Evolutionary conservation across 2,329 filamentous ascomycete genomes (phyloP).

Genomic region (Scedosporium aurantiacum): DNA sequence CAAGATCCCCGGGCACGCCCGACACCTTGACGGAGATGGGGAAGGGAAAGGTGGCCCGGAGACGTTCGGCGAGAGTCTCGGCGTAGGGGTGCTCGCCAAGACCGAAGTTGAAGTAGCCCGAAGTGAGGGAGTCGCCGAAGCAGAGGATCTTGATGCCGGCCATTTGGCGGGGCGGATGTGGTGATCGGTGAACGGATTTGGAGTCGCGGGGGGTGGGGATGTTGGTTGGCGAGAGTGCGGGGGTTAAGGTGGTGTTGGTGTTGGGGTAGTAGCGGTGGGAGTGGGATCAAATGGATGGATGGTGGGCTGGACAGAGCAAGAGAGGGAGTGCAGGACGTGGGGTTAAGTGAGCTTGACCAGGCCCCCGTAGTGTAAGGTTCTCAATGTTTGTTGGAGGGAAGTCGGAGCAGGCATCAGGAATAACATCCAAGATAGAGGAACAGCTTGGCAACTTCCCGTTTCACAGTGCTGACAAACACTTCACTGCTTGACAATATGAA

Average conservation of each 20-base stretch:
- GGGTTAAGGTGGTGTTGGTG: background rate
- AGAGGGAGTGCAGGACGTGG: too few species aligned
- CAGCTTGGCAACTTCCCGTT: too few species aligned
- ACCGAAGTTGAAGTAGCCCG: slow-evolving; percentile 37
- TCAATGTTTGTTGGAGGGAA: too few species aligned
- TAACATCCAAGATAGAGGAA: too few species aligned
- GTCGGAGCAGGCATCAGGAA: too few species aligned
- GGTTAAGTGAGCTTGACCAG: too few species aligned
- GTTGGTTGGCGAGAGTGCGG: background rate
- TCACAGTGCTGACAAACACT: too few species aligned
- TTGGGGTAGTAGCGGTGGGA: background rate
- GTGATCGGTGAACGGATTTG: background rate
- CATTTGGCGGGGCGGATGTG: background rate
- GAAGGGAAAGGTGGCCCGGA: slow-evolving; percentile 36
- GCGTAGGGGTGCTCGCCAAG: slow-evolving; percentile 41
- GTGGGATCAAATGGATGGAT: too few species aligned
- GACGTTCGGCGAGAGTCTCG: slow-evolving; percentile 30
- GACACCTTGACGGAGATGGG: slow-evolving; percentile 31
- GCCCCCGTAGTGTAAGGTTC: too few species aligned
- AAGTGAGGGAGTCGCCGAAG: slow-evolving; percentile 55
- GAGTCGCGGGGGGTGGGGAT: background rate
- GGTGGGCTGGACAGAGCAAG: too few species aligned
- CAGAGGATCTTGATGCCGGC: slow-evolving; percentile 43
- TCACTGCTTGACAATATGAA: too few species aligned
- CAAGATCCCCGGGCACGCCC: slow-evolving; percentile 41